A percentile compares a stretch with the other conserved stretches of the same genome.
Conservation (phyloP, 768 basidiomycete species). For the Tubosaeta sp. region DNA sequence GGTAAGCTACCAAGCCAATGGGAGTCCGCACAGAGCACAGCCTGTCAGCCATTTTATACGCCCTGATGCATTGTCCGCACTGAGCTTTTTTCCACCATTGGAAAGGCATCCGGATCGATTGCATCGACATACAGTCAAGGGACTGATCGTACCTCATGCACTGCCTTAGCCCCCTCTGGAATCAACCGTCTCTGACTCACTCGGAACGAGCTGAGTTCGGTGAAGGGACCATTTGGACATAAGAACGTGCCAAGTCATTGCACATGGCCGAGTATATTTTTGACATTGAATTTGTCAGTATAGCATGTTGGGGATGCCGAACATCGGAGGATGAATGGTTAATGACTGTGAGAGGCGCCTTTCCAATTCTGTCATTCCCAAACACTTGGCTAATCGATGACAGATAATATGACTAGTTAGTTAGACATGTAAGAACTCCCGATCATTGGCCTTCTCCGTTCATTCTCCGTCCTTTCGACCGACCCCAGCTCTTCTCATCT, state of each 20-base stretch:
- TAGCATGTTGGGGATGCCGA: background rate
- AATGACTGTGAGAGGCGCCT: constrained; percentile 8
- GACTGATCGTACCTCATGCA: too few species aligned
- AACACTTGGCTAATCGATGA: background rate
- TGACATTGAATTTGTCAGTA: too few species aligned
- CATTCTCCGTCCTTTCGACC: background rate
- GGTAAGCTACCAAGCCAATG: background rate
- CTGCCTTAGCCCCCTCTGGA: too few species aligned
- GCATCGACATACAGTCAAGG: too few species aligned
- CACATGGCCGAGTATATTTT: too few species aligned
- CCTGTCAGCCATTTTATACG: background rate
- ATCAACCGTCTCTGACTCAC: too few species aligned
- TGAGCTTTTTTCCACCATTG: too few species aligned
- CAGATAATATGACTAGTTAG: background rate
- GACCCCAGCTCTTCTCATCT: background rate
- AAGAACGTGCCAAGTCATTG: too few species aligned
- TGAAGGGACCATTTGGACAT: too few species aligned
- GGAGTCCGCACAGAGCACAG: background rate
- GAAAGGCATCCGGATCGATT: too few species aligned
- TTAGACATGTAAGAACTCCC: background rate
- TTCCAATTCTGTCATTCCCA: constrained; percentile 1
- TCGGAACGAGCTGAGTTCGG: too few species aligned
- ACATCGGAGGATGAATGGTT: background rate
- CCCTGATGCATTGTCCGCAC: too few species aligned
- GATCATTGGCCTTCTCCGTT: background rate